These are phyloP conservation scores for Sherardia arvensis DNA, from an alignment of 257 asterid genomes.

Conservation along the genomic window DNA sequence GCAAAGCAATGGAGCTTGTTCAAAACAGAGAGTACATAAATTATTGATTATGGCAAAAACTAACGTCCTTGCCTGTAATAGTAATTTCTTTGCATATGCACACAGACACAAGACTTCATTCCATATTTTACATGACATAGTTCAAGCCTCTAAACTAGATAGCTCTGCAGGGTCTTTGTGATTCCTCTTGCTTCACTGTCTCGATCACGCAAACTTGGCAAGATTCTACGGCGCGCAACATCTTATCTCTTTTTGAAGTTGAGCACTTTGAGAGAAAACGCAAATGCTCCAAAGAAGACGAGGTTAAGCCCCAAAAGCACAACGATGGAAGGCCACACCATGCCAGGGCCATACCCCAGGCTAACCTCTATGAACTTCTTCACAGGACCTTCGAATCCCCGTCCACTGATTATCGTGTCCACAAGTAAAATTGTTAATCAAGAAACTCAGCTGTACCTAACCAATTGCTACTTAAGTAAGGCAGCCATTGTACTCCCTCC, in stretches of 20 bases:
- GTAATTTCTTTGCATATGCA: background rate
- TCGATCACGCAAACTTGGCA: background rate
- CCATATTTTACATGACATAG: background rate
- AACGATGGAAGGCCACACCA: constrained; percentile 37
- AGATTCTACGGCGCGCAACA: background rate
- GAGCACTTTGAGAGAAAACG: constrained; percentile 53
- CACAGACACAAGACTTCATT: background rate
- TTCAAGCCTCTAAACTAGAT: background rate
- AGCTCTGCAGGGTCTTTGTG: background rate
- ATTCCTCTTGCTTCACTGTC: constrained; percentile 2
- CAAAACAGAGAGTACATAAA: background rate
- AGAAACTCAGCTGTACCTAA: background rate
- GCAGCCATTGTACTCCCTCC: too few species aligned
- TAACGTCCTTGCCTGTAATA: background rate
- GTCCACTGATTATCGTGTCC: constrained; percentile 40
- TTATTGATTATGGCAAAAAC: background rate
- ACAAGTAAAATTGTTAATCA: constrained; percentile 14
- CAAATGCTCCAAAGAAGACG: constrained; percentile 49
- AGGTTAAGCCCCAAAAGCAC: constrained; percentile 41
- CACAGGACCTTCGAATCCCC: constrained; percentile 53
- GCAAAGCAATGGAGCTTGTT: too few species aligned
- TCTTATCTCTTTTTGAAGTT: constrained; percentile 64
- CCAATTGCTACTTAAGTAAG: background rate
- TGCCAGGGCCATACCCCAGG: constrained; percentile 51
- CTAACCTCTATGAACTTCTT: constrained; percentile 41